Evolutionary conservation across 2,329 filamentous ascomycete genomes (phyloP).

Genomic region (Aspergillus sp.): DNA sequence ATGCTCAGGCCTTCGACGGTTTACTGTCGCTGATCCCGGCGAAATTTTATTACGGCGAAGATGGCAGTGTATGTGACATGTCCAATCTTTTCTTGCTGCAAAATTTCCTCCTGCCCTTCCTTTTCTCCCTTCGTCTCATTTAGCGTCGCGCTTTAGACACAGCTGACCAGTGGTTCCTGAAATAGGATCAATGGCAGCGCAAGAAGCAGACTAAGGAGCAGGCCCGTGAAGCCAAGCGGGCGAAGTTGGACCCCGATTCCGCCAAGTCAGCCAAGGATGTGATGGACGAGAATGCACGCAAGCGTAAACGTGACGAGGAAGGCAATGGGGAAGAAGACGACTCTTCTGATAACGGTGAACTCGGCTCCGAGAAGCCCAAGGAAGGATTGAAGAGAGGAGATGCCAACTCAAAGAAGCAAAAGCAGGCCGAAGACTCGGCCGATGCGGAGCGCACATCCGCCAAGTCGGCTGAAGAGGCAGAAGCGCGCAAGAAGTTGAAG

Average conservation of each 20-base stretch:
- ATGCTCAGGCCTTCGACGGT: conserved; percentile 78
- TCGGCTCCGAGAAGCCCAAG: conserved; percentile 53
- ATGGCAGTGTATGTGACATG: conserved; percentile 70
- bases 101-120: conserved; percentile 5
- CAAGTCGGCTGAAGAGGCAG: conserved; percentile 34
- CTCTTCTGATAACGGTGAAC: conserved; percentile 48
- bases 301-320: conserved; percentile 74
- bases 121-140: conserved; percentile 15
- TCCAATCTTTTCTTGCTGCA: conserved; percentile 16
- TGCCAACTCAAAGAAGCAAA: conserved; percentile 57
- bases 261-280: conserved; percentile 90
- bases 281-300: conserved; percentile 79
- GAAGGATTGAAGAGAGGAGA: conserved; percentile 60
- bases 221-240: conserved; percentile 76
- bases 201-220: conserved; percentile 96
- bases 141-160: conserved; percentile 17
- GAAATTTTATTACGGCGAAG: conserved; percentile 86
- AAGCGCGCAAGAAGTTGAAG: conserved; percentile 40
- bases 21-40: conserved; percentile 85
- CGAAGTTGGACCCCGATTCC: conserved; percentile 88
- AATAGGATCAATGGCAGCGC: conserved; percentile 85
- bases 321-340: conserved; percentile 39
- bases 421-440: conserved; percentile 41
- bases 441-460: conserved; percentile 25
- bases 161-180: conserved; percentile 21